Conservation (phyloP, 768 basidiomycete species). For the Termitomyces sp. region DNA sequence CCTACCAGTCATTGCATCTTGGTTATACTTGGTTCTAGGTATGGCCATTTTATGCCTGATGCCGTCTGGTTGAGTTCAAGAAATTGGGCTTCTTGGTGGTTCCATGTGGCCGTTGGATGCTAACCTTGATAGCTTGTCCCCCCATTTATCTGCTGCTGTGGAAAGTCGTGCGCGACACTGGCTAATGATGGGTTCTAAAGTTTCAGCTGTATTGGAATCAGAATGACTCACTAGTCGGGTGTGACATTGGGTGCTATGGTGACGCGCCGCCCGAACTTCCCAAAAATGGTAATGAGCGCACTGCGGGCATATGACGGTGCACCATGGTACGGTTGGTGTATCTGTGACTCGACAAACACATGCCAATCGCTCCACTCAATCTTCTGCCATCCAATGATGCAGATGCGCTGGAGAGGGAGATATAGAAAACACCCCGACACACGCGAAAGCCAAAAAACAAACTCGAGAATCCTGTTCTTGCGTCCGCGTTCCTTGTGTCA, state of each 20-base stretch:
- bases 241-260: background rate
- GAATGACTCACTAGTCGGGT: background rate
- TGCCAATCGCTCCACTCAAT: background rate
- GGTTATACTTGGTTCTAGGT: background rate
- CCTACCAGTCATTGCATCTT: background rate
- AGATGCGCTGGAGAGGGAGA: background rate
- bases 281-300: background rate
- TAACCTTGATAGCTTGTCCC: no score
- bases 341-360: background rate
- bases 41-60: background rate
- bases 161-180: background rate
- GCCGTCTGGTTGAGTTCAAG: background rate
- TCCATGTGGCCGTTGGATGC: background rate
- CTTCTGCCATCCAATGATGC: no score
- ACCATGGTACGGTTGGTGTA: background rate
- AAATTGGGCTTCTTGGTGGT: background rate
- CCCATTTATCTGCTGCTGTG: background rate
- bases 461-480: background rate
- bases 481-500: background rate
- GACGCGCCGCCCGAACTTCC: background rate
- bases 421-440: background rate
- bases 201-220: background rate
- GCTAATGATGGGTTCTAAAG: background rate
- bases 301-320: background rate
- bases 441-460: background rate